Conservation (phyloP, 176 grass and related monocot species). For the Secale cereale region DNA sequence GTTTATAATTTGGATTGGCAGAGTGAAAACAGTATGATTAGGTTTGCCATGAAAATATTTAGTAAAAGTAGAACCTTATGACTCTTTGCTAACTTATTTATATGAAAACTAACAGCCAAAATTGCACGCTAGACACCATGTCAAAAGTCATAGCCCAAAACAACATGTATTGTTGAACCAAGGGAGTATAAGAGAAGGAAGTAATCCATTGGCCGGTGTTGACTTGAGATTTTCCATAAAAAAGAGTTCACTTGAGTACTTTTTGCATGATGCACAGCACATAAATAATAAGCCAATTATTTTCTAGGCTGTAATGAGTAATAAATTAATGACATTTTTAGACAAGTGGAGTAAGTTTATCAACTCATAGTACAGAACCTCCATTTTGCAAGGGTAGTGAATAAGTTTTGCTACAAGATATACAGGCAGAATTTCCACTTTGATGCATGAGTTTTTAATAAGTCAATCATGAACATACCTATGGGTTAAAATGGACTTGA, state of each 20-base stretch:
- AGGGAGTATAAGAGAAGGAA: background rate
- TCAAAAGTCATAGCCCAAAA: background rate
- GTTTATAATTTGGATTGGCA: background rate
- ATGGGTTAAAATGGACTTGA: background rate
- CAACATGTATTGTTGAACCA: background rate
- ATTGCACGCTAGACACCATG: background rate
- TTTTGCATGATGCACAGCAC: background rate
- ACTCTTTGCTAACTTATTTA: background rate
- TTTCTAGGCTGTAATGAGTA: background rate
- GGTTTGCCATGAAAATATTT: background rate
- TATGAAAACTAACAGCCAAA: background rate
- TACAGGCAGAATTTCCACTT: background rate
- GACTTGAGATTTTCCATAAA: background rate
- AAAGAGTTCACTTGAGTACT: too few relatives aligned
- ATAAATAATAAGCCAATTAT: background rate
- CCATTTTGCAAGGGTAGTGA: background rate
- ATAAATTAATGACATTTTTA: too few relatives aligned
- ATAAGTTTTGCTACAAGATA: background rate
- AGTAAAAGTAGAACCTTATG: background rate
- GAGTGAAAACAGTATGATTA: background rate
- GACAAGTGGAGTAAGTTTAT: too few relatives aligned
- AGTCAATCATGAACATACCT: background rate
- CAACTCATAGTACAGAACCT: background rate
- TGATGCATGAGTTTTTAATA: background rate
- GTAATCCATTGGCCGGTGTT: background rate